Evolutionary conservation across 2,329 filamentous ascomycete genomes (phyloP).

Genomic region (Penicillium sp.): DNA sequence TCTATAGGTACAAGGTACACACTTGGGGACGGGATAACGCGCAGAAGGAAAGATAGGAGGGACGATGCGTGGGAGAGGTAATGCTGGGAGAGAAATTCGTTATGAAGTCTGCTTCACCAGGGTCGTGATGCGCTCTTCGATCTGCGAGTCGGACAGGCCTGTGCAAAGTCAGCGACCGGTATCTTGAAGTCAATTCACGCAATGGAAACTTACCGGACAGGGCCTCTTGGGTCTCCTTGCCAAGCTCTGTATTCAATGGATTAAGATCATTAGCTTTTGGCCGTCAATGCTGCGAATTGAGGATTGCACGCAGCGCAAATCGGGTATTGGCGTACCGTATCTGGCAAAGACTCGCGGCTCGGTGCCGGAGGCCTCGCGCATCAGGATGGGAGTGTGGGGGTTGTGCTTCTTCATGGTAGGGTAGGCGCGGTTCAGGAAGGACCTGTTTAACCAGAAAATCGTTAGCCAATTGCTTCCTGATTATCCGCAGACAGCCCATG

Average conservation of each 20-base stretch:
- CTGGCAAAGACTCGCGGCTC: constrained; percentile 86
- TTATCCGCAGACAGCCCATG: background rate
- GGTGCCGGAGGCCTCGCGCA: constrained; percentile 87
- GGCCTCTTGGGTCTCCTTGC: constrained; percentile 70
- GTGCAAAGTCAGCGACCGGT: constrained; percentile 24
- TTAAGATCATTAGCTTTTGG: constrained; percentile 22
- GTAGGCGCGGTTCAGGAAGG: constrained; percentile 89
- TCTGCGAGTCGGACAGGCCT: constrained; percentile 73
- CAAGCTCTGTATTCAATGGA: constrained; percentile 59
- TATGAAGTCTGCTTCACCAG: constrained; percentile 62
- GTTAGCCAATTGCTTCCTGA: constrained; percentile 6
- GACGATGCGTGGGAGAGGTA: constrained; percentile 19
- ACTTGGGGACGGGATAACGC: constrained; percentile 33
- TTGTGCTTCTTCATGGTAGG: constrained; percentile 99
- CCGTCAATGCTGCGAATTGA: background rate
- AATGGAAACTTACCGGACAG: constrained; percentile 57
- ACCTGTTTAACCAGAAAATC: constrained; percentile 57
- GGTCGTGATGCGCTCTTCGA: constrained; percentile 70
- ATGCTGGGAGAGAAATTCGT: constrained; percentile 21
- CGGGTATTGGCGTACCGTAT: constrained; percentile 70
- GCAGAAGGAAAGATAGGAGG: constrained; percentile 36
- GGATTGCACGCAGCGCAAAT: background rate
- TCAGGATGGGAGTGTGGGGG: constrained; percentile 88
- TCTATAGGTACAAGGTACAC: constrained; percentile 52
- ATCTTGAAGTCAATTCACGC: background rate